Conservation (phyloP, 2,329 filamentous ascomycete species). For the Aspergillus pseudoviridinutans region DNA sequence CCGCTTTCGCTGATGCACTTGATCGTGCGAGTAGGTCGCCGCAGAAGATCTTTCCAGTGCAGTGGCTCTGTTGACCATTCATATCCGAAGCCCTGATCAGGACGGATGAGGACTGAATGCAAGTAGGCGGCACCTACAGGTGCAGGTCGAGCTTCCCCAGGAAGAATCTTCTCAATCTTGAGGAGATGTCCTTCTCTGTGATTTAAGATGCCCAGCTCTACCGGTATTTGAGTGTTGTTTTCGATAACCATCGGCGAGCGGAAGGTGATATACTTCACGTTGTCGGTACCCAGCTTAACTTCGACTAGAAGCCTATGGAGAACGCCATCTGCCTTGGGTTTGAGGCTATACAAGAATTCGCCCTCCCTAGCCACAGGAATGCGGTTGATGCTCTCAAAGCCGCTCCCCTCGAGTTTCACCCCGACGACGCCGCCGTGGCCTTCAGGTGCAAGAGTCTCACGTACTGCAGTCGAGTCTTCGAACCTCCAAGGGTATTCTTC, state of each 20-base stretch:
- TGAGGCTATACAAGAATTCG: conserved; percentile 82
- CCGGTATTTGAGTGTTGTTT: conserved; percentile 93
- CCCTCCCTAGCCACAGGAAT: conserved; percentile 93
- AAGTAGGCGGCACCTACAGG: conserved; percentile 89
- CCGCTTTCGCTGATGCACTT: conserved; percentile 83
- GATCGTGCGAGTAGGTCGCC: conserved; percentile 77
- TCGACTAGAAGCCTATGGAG: conserved; percentile 90
- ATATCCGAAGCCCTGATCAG: conserved; percentile 95
- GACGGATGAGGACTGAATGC: conserved; percentile 81
- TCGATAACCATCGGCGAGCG: conserved; percentile 88
- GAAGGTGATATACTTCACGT: conserved; percentile 96
- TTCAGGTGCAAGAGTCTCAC: conserved; percentile 85
- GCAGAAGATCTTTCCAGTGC: conserved; percentile 89
- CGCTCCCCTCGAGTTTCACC: conserved; percentile 83
- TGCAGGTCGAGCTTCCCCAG: conserved; percentile 82
- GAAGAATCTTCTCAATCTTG: conserved; percentile 96
- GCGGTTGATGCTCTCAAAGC: conserved; percentile 84
- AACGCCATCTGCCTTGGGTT: conserved; percentile 79
- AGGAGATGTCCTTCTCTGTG: conserved; percentile 81
- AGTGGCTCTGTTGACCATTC: conserved; percentile 86
- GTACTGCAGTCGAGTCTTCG: conserved; percentile 93
- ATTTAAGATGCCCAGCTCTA: conserved; percentile 90
- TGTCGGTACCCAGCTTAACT: conserved; percentile 83
- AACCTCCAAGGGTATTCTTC: conserved; percentile 94
- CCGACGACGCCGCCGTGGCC: conserved; percentile 74